These are phyloP conservation scores for Paramecium tetraurelia DNA, from an alignment of 73 alveolate species.

Conservation along the genomic window DNA sequence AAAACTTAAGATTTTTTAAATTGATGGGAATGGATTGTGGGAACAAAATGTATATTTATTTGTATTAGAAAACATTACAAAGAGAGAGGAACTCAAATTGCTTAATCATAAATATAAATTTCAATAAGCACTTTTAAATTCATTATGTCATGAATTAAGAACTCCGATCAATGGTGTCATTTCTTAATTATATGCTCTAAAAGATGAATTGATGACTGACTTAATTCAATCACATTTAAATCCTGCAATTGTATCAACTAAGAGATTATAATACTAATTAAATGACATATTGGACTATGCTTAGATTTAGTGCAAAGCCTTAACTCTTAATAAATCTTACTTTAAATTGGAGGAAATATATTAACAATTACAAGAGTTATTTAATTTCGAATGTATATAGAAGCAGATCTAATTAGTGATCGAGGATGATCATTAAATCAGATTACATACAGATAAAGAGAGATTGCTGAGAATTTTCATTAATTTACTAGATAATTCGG, in stretches of 20 bases:
- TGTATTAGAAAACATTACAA: not conserved
- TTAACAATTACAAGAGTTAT: not conserved
- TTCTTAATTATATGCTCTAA: not conserved
- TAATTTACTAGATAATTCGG: constrained; percentile 5
- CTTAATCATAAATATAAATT: constrained; percentile 7
- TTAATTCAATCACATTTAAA: not conserved
- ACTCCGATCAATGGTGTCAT: not conserved
- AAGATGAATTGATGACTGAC: not conserved
- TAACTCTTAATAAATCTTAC: not conserved
- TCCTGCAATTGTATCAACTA: constrained; percentile 25
- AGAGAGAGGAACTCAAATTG: not conserved
- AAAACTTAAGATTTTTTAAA: not conserved
- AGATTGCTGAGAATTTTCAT: not conserved
- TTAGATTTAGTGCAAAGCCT: not conserved
- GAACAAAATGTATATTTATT: not conserved
- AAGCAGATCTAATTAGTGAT: not conserved
- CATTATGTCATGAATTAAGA: constrained; percentile 39
- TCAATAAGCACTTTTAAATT: not conserved
- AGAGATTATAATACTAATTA: not conserved
- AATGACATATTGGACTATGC: constrained; percentile 31
- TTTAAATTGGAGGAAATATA: not conserved
- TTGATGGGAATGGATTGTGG: not conserved
- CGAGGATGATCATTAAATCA: not conserved
- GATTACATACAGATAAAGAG: not conserved
- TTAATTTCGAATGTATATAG: not conserved